A percentile compares a stretch with the other conserved stretches of the same genome.
Evolutionary conservation across 2,329 filamentous ascomycete genomes (phyloP).

Genomic region (Aspergillus sp.): DNA sequence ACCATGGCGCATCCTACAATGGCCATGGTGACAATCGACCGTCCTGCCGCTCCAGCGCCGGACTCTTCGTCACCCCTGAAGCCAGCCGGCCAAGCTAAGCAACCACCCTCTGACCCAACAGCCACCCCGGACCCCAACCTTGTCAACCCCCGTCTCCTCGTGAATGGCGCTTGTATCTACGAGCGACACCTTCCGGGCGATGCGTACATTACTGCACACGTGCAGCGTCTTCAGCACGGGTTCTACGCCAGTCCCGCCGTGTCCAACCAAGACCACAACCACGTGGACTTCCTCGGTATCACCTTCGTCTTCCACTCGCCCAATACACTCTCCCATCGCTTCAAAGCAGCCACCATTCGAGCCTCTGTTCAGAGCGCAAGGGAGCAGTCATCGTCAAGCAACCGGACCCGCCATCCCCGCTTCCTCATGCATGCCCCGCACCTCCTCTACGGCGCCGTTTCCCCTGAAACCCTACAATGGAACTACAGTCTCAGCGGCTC

Average conservation of each 20-base stretch:
- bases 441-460: constrained; percentile 50
- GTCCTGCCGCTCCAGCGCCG: constrained; percentile 5
- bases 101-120: constrained; percentile 2
- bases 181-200: constrained; percentile 51
- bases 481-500: constrained; percentile 50
- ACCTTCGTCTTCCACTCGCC: constrained; percentile 54
- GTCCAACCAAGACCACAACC: constrained; percentile 44
- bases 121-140: constrained; percentile 37
- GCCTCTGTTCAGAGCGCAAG: constrained; percentile 31
- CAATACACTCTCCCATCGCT: constrained; percentile 46
- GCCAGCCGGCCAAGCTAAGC: constrained; percentile 3
- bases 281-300: constrained; percentile 53
- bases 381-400: constrained; percentile 1
- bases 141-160: constrained; percentile 37
- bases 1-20: constrained; percentile 3
- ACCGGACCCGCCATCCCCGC: constrained; percentile 35
- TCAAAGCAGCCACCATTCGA: constrained; percentile 50
- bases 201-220: constrained; percentile 53
- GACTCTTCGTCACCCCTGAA: neutral
- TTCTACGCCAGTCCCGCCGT: constrained; percentile 47
- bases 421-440: constrained; percentile 55
- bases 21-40: constrained; percentile 15
- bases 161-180: constrained; percentile 50
- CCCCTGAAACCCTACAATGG: constrained; percentile 52
- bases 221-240: constrained; percentile 54